phyloP scores from a whole-genome alignment of 2,329 filamentous ascomycete species.

The Ceratocystis papillata region DNA sequence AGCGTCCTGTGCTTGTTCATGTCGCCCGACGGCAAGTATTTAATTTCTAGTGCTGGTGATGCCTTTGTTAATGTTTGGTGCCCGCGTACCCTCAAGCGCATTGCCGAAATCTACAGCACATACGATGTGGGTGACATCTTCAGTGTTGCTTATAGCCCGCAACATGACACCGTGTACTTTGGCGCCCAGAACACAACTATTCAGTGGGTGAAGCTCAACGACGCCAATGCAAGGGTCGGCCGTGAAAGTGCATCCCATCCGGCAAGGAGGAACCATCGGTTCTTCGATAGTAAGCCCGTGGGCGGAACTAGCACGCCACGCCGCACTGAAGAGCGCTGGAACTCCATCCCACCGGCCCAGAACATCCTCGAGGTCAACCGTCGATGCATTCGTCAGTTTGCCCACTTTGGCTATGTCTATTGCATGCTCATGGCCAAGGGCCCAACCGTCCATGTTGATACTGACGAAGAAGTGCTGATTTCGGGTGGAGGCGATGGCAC shows the following conservation, averaged over 20 bases:
- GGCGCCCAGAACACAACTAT: slow-evolving; percentile 92
- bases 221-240: slow-evolving; percentile 48
- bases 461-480: slow-evolving; percentile 69
- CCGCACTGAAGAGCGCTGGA: slow-evolving; percentile 50
- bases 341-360: slow-evolving; percentile 43
- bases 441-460: slow-evolving; percentile 52
- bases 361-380: slow-evolving; percentile 68
- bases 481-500: slow-evolving; percentile 89
- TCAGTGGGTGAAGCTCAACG: slow-evolving; percentile 75
- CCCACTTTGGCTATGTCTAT: slow-evolving; percentile 91
- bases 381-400: slow-evolving; percentile 73
- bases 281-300: slow-evolving; percentile 84
- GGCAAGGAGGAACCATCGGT: slow-evolving; percentile 67
- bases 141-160: slow-evolving; percentile 76
- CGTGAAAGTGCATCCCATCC: slow-evolving; percentile 60
- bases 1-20: slow-evolving; percentile 80
- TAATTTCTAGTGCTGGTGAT: slow-evolving; percentile 90
- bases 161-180: slow-evolving; percentile 73
- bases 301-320: slow-evolving; percentile 70
- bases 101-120: slow-evolving; percentile 84
- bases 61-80: slow-evolving; percentile 93
- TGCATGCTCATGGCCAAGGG: slow-evolving; percentile 83
- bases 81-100: slow-evolving; percentile 59
- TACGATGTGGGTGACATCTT: slow-evolving; percentile 96
- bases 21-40: slow-evolving; percentile 59